These are phyloP conservation scores for Collybia nuda DNA, from an alignment of 768 basidiomycete species.

Conservation along the genomic window DNA sequence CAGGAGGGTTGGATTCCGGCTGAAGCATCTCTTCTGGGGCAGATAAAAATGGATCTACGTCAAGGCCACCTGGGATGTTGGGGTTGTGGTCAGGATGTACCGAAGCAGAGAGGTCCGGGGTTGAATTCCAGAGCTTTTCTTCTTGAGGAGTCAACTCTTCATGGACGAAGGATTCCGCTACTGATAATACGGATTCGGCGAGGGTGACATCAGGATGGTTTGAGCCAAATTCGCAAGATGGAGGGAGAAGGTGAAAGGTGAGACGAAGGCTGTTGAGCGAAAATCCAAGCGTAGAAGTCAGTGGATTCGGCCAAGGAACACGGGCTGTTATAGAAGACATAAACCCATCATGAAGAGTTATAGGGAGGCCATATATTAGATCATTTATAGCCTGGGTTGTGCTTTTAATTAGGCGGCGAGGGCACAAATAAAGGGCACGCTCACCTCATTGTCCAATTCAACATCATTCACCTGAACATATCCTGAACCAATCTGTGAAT, in stretches of 20 bases:
- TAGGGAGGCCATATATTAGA: constrained; percentile 61
- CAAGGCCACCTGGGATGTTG: constrained; percentile 67
- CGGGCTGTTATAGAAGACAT: constrained; percentile 74
- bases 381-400: constrained; percentile 72
- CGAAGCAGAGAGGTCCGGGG: constrained; percentile 39
- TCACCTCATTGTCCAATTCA: constrained; percentile 72
- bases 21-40: constrained; percentile 38
- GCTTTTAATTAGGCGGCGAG: constrained; percentile 8
- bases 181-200: constrained; percentile 69
- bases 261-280: constrained; percentile 69
- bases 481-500: constrained; percentile 91
- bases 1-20: constrained; percentile 61
- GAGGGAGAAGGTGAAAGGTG: constrained; percentile 50
- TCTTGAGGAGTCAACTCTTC: constrained; percentile 75
- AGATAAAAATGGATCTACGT: constrained; percentile 45
- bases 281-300: constrained; percentile 70
- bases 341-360: constrained; percentile 68
- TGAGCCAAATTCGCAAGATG: constrained; percentile 15
- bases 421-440: constrained; percentile 19
- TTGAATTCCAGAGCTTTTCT: constrained; percentile 69
- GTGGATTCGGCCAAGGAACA: constrained; percentile 84
- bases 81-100: constrained; percentile 28
- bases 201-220: constrained; percentile 41
- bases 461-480: constrained; percentile 84
- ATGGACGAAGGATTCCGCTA: constrained; percentile 81